Evolutionary conservation across 306 rosid species (phyloP), one percentile per base, ranked within the genome.

Genomic region (Rubus parviflorus): DNA sequence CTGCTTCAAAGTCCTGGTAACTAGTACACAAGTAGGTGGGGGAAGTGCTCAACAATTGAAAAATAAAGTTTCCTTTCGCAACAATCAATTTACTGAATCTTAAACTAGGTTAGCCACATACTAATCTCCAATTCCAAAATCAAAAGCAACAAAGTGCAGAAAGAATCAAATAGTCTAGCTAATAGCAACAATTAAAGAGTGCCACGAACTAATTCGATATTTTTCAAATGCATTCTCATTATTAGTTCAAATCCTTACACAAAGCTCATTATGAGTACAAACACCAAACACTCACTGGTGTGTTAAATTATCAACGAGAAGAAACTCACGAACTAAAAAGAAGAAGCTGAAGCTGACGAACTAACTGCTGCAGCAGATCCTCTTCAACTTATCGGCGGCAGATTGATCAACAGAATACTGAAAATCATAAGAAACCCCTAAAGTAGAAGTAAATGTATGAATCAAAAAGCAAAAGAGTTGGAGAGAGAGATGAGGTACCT

Each of bases 391-490:
- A 47, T 90, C 85, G 0, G 96, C 97, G 19, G 82, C 89, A 42
- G 97, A 92, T 85, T 85, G 54, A 70, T 92, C 90, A 56, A 89
- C 83, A 22, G 87, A 85, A 82, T 94, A 94, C 94, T 94, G 92
- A 80, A 74, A 80, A 53, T 15, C 54, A 30, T 30, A 30, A 30
- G 35, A 30, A 30, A 30, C 1, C 35, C 35, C 35, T 30, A 30
- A 30, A 30, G 35, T 30, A 30, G 35, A 30, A 30, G 35, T 2
- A 30, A 30, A 30, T 30, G 35, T 30, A 30, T 30, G 2, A 30
- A 76, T 51, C n/a, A 51, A 51, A 51, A 15, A n/a, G 6, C 7
- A 20, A 57, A 20, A 2, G 8, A 23, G 17, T 3, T 22, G 6
- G 10, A 5, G 11, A 53, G 52, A 2, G 37, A 11, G 20, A 56